Conservation (phyloP, 2,329 filamentous ascomycete genomes). For the Aspergillus tubingensis region DNA sequence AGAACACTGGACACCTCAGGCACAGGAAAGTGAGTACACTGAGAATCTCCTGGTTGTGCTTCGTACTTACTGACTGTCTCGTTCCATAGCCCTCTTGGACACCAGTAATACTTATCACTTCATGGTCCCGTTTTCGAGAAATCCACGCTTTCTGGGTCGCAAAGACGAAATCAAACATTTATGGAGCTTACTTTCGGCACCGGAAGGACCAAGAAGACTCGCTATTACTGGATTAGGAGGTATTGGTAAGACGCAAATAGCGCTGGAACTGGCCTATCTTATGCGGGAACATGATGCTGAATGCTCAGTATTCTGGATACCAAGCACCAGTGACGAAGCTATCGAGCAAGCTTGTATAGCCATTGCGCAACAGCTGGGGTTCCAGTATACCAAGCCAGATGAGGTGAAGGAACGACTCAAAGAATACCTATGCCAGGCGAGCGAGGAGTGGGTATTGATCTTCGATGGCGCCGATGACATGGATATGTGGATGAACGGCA, state of each 20-base stretch:
- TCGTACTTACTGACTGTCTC: too few relatives aligned
- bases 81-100: too few relatives aligned
- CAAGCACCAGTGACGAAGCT: slow-evolving; percentile 23
- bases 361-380: slow-evolving; percentile 13
- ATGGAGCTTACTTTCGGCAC: too few relatives aligned
- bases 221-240: slow-evolving; percentile 18
- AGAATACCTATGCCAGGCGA: slow-evolving; percentile 14
- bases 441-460: slow-evolving; percentile 5
- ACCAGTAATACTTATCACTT: too few relatives aligned
- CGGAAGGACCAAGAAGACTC: background rate
- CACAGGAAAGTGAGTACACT: too few relatives aligned
- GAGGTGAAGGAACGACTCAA: slow-evolving; percentile 11
- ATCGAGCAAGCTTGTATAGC: slow-evolving; percentile 18
- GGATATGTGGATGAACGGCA: slow-evolving; percentile 16
- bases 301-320: slow-evolving; percentile 30
- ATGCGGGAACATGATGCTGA: slow-evolving; percentile 9
- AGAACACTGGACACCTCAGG: too few relatives aligned
- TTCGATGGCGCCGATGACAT: slow-evolving; percentile 28
- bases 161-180: too few relatives aligned
- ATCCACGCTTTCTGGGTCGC: too few relatives aligned
- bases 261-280: slow-evolving; percentile 27
- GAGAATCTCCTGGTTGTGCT: too few relatives aligned
- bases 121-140: too few relatives aligned
- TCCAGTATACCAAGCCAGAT: slow-evolving; percentile 3
- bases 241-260: slow-evolving; percentile 29